These are phyloP conservation scores for Myochromella boudieri DNA, from an alignment of 768 basidiomycete genomes.

Conservation along the genomic window DNA sequence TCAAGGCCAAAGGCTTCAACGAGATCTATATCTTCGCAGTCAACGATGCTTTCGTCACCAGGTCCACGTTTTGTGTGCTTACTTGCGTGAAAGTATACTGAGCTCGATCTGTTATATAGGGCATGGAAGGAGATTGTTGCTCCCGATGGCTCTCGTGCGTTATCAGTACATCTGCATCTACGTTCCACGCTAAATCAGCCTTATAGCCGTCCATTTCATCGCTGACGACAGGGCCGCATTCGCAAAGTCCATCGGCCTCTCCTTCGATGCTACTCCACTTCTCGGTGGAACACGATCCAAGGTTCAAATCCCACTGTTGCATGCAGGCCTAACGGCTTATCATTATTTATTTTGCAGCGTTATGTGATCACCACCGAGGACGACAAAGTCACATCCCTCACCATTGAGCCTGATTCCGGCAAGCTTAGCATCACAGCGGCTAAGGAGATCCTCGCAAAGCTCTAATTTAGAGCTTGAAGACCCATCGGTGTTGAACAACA, in stretches of 20 bases:
- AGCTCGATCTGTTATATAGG: slow-evolving; percentile 27
- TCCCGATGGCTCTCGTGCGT: slow-evolving; percentile 53
- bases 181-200: too few relatives aligned
- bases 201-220: slow-evolving; percentile 61
- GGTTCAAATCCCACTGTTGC: slow-evolving; percentile 42
- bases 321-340: too few relatives aligned
- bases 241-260: slow-evolving; percentile 50
- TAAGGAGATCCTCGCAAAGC: slow-evolving; percentile 37
- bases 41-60: slow-evolving; percentile 78
- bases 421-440: slow-evolving; percentile 56
- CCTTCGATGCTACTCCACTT: slow-evolving; percentile 59
- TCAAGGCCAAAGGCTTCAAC: slow-evolving; percentile 75
- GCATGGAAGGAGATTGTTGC: slow-evolving; percentile 70
- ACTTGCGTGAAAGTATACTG: background rate
- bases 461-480: too few relatives aligned
- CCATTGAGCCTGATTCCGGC: slow-evolving; percentile 47
- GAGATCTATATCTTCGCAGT: slow-evolving; percentile 71
- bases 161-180: background rate
- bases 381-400: slow-evolving; percentile 52
- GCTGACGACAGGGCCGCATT: slow-evolving; percentile 69
- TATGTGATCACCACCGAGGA: slow-evolving; percentile 60
- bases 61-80: slow-evolving; percentile 27
- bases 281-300: slow-evolving; percentile 72
- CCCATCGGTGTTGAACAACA: too few relatives aligned
- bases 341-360: too few relatives aligned